phyloP scores from a whole-genome alignment of 2,329 filamentous ascomycete species.

The Alternaria infectoria region DNA sequence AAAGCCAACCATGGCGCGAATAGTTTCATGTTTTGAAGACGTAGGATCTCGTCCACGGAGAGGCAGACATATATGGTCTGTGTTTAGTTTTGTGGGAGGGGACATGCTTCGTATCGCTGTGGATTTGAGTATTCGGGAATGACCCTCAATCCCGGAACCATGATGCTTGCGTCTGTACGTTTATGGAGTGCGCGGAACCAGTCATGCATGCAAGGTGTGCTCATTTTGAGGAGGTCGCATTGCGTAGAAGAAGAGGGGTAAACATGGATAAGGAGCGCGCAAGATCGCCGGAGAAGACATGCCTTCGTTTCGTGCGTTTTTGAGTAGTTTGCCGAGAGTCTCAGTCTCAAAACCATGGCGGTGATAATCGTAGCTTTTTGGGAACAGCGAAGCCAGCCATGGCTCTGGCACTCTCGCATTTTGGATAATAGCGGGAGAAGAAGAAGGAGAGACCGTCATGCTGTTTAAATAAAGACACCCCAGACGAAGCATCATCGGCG shows the following conservation, averaged over 20 bases:
- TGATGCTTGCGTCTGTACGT: too few relatives aligned
- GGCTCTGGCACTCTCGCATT: accelerated
- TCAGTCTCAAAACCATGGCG: not conserved
- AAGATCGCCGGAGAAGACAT: too few relatives aligned
- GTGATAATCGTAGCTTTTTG: not conserved
- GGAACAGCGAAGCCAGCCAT: not conserved
- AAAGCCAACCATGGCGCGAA: not conserved
- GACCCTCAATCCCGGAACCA: too few relatives aligned
- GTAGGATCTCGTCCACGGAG: not conserved
- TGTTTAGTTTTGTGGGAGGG: too few relatives aligned
- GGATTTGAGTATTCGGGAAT: too few relatives aligned
- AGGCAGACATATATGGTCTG: not conserved
- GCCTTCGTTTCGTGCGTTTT: not conserved
- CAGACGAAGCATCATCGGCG: not conserved
- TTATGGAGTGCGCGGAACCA: too few relatives aligned
- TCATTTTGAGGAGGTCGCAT: too few relatives aligned
- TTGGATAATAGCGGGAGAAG: not conserved
- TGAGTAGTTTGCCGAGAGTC: not conserved
- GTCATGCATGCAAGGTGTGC: too few relatives aligned
- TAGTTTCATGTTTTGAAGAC: not conserved
- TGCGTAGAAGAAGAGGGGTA: too few relatives aligned
- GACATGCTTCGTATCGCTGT: too few relatives aligned
- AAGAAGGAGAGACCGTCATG: accelerated
- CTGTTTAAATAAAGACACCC: not conserved
- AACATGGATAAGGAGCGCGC: too few relatives aligned